Evolutionary conservation across 2,329 filamentous ascomycete species (phyloP).

Genomic region (Hysterium pulicare): DNA sequence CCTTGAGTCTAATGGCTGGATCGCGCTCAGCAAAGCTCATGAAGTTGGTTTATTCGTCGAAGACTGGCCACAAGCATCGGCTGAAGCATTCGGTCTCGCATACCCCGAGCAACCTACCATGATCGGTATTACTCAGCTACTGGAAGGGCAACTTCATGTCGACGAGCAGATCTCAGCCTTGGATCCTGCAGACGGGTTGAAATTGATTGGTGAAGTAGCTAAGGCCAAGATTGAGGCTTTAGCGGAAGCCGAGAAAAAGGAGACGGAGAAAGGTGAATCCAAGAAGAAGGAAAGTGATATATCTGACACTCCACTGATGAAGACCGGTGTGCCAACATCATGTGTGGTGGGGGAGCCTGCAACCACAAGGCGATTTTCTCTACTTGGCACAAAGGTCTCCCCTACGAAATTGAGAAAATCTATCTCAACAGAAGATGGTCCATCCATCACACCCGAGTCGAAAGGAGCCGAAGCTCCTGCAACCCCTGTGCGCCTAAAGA

Average conservation of each 20-base stretch:
- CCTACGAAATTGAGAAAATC: slow-evolving; percentile 10
- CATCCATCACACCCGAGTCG: background rate
- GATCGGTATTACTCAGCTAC: slow-evolving; percentile 56
- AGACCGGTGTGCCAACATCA: slow-evolving; percentile 41
- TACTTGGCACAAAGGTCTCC: slow-evolving; percentile 14
- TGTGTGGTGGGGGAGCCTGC: slow-evolving; percentile 36
- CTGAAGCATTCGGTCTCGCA: slow-evolving; percentile 64
- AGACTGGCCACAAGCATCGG: slow-evolving; percentile 61
- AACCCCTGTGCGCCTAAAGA: slow-evolving; percentile 21
- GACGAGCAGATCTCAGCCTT: slow-evolving; percentile 30
- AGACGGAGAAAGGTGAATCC: slow-evolving; percentile 2
- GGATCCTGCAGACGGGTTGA: slow-evolving; percentile 24
- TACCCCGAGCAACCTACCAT: slow-evolving; percentile 48
- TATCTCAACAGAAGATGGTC: background rate
- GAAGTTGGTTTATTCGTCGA: slow-evolving; percentile 74
- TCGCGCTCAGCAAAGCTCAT: slow-evolving; percentile 64
- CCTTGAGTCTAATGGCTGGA: slow-evolving; percentile 60
- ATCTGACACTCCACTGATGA: slow-evolving; percentile 16
- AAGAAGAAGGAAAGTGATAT: background rate
- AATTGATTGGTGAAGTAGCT: slow-evolving; percentile 23
- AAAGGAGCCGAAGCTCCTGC: background rate
- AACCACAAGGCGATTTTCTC: slow-evolving; percentile 22
- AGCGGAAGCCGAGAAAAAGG: slow-evolving; percentile 18
- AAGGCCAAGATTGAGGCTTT: slow-evolving; percentile 24
- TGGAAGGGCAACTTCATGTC: slow-evolving; percentile 56